These are phyloP conservation scores for Naematelia aurantialba DNA, from an alignment of 768 basidiomycete species.

Conservation along the genomic window DNA sequence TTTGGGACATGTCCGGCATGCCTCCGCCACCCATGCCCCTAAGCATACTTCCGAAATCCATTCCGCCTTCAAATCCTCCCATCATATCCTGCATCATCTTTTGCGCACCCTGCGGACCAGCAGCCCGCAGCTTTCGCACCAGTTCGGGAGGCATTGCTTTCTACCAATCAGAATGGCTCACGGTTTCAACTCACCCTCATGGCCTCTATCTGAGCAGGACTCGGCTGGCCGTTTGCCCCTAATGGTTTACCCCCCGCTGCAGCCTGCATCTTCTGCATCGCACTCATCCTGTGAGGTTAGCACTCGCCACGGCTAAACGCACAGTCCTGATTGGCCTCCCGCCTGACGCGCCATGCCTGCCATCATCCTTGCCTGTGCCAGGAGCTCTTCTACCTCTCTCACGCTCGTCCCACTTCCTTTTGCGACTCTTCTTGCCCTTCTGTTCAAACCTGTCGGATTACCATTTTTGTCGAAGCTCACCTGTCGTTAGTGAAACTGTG, in stretches of 20 bases:
- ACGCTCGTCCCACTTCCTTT: slow-evolving; percentile 90
- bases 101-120: slow-evolving; percentile 66
- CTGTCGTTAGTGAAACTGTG: neutral
- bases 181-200: slow-evolving; percentile 66
- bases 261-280: slow-evolving; percentile 89
- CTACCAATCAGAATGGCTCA: slow-evolving; percentile 51
- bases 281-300: slow-evolving; percentile 61
- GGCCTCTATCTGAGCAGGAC: slow-evolving; percentile 86
- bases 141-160: slow-evolving; percentile 92
- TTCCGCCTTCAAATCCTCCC: slow-evolving; percentile 44
- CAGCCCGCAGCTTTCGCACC: slow-evolving; percentile 73
- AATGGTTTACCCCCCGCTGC: slow-evolving; percentile 81
- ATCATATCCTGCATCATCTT: slow-evolving; percentile 68
- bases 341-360: slow-evolving; percentile 97
- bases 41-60: slow-evolving; percentile 65
- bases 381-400: slow-evolving; percentile 92
- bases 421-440: slow-evolving; percentile 85
- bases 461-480: slow-evolving; percentile 42
- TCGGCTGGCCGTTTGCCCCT: slow-evolving; percentile 82
- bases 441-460: slow-evolving; percentile 64
- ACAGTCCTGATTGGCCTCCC: slow-evolving; percentile 95
- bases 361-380: slow-evolving; percentile 98
- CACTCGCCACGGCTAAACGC: slow-evolving; percentile 40
- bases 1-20: slow-evolving; percentile 86
- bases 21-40: slow-evolving; percentile 82